These are phyloP conservation scores for Protea cynaroides DNA, from an alignment of 164 flowering plant genomes.

Conservation along the genomic window DNA sequence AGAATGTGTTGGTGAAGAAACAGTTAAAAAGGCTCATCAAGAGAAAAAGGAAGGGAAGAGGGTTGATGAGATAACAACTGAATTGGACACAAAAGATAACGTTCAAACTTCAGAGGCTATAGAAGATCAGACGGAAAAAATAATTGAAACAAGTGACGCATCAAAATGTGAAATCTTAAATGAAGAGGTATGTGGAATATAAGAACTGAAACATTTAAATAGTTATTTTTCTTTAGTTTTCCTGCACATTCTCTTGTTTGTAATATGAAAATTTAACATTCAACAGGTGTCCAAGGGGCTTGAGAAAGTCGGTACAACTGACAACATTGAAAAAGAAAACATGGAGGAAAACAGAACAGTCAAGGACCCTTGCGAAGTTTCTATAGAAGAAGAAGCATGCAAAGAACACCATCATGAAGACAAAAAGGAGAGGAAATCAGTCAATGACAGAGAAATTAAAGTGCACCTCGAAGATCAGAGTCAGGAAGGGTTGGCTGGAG, in stretches of 20 bases:
- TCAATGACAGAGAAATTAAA: not conserved
- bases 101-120: not conserved
- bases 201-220: not conserved
- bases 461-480: not conserved
- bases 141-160: not conserved
- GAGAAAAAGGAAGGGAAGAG: slow-evolving; percentile 11
- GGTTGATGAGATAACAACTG: not conserved
- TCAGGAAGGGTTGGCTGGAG: not conserved
- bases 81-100: slow-evolving; percentile 3
- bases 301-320: not conserved
- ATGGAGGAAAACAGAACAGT: not conserved
- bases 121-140: slow-evolving; percentile 9
- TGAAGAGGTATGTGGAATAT: not conserved
- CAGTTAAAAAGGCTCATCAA: slow-evolving; percentile 13
- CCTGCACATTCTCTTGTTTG: not conserved
- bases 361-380: not conserved
- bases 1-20: slow-evolving; percentile 13
- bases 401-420: not conserved
- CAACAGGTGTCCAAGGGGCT: not conserved
- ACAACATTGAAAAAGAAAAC: not conserved
- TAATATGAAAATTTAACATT: not conserved
- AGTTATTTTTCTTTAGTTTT: not conserved
- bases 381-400: not conserved
- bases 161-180: not conserved
- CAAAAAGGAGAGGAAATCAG: not conserved